Evolutionary conservation across 2,329 filamentous ascomycete genomes (phyloP).

Genomic region (Rachicladosporium sp.): DNA sequence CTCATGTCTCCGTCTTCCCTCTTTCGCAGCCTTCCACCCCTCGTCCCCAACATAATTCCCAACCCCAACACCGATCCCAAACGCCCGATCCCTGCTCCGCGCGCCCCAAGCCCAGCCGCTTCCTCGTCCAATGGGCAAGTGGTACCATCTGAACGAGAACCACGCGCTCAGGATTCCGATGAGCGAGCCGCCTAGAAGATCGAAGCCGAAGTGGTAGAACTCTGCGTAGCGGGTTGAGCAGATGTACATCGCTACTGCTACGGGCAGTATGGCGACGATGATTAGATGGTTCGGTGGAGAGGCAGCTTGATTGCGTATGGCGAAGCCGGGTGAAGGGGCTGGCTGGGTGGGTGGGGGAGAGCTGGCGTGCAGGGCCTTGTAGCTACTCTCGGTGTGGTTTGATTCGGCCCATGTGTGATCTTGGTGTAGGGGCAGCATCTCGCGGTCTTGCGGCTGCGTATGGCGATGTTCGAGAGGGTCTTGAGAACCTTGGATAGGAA

Average conservation of each 20-base stretch:
- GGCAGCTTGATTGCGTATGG: slow-evolving; percentile 53
- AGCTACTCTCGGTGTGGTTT: slow-evolving; percentile 7
- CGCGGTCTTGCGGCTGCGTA: slow-evolving; percentile 2
- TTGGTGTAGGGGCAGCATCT: slow-evolving; percentile 17
- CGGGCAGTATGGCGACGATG: slow-evolving; percentile 55
- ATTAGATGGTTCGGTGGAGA: slow-evolving; percentile 74
- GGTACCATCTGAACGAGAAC: slow-evolving; percentile 74
- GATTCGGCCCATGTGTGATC: slow-evolving; percentile 9
- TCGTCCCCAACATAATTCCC: slow-evolving; percentile 5
- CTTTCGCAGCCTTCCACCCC: slow-evolving; percentile 1
- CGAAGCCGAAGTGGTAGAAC: slow-evolving; percentile 84
- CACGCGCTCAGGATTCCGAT: slow-evolving; percentile 62
- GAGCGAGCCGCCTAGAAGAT: slow-evolving; percentile 72
- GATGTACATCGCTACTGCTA: slow-evolving; percentile 67
- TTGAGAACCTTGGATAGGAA: slow-evolving; percentile 35
- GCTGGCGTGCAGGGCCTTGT: not conserved
- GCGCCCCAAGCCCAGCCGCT: slow-evolving; percentile 86
- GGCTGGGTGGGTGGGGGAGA: slow-evolving; percentile 15
- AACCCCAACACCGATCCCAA: slow-evolving; percentile 48
- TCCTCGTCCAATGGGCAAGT: slow-evolving; percentile 62
- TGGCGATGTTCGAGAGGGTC: not conserved
- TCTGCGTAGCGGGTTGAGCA: slow-evolving; percentile 74
- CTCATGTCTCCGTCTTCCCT: too few species aligned
- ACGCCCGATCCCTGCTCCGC: slow-evolving; percentile 58
- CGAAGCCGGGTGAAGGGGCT: not conserved